A percentile compares a stretch with the other conserved stretches of the same genome.
Evolutionary conservation across 2,329 filamentous ascomycete species (phyloP).

Genomic region (Xylaria polymorpha): DNA sequence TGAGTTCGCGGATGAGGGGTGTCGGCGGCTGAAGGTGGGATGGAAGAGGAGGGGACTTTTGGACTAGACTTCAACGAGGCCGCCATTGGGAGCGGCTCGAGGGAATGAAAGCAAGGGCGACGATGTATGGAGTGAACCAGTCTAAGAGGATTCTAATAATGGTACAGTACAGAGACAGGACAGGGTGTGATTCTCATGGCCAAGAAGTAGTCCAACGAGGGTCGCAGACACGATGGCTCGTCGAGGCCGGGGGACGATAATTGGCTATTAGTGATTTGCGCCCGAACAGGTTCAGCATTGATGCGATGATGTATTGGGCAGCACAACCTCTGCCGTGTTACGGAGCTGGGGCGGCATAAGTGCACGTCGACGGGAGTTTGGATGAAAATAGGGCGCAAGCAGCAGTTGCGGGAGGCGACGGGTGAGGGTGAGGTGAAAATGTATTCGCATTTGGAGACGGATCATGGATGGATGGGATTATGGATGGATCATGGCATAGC

Average conservation of each 20-base stretch:
- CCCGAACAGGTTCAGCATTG: slow-evolving; percentile 20
- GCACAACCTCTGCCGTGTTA: slow-evolving; percentile 43
- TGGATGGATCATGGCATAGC: background rate
- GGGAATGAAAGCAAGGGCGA: slow-evolving; percentile 11
- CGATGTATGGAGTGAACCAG: background rate
- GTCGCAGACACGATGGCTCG: slow-evolving; percentile 21
- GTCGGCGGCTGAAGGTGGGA: slow-evolving; percentile 29
- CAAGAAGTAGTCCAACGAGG: slow-evolving; percentile 3
- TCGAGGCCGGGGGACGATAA: slow-evolving; percentile 9
- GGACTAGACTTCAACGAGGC: slow-evolving; percentile 37
- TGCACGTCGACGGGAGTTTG: slow-evolving; percentile 32
- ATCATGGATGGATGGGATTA: background rate
- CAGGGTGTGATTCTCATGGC: slow-evolving; percentile 38
- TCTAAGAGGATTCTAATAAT: background rate
- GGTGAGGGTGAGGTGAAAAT: background rate
- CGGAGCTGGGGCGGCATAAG: slow-evolving; percentile 42
- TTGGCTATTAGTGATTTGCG: slow-evolving; percentile 28
- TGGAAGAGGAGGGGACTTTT: slow-evolving; percentile 39
- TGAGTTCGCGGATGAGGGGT: slow-evolving; percentile 33
- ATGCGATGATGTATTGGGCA: slow-evolving; percentile 40
- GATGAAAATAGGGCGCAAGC: slow-evolving; percentile 27
- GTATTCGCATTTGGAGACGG: slow-evolving; percentile 29
- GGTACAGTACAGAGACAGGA: slow-evolving; percentile 28
- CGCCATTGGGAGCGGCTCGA: slow-evolving; percentile 46
- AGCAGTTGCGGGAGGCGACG: background rate